Evolutionary conservation across 2,329 filamentous ascomycete species (phyloP).

Genomic region (Chaetomium olivaceum): DNA sequence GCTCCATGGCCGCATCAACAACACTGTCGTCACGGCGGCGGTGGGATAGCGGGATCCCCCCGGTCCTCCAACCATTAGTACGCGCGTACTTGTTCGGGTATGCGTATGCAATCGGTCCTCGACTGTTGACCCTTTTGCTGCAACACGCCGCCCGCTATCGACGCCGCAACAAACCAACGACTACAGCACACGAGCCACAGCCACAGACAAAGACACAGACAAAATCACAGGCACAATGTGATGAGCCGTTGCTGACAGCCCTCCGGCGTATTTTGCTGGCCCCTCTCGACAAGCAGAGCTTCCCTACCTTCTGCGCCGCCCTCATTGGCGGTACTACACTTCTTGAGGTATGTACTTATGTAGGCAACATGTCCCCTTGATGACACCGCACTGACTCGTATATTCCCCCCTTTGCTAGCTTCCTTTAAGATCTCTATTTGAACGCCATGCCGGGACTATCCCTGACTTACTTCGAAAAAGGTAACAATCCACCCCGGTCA

Average conservation of each 20-base stretch:
- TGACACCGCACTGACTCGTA: neutral
- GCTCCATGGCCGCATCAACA: slow-evolving; percentile 2
- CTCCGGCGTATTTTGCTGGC: slow-evolving; percentile 48
- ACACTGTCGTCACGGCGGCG: slow-evolving; percentile 3
- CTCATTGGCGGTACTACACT: slow-evolving; percentile 61
- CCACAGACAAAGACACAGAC: neutral
- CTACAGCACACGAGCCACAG: slow-evolving; percentile 6
- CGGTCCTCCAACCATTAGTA: slow-evolving; percentile 55
- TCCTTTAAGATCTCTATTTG: slow-evolving; percentile 37
- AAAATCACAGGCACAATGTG: neutral
- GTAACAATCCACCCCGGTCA: slow-evolving; percentile 34
- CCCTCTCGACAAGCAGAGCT: slow-evolving; percentile 57
- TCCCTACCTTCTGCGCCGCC: slow-evolving; percentile 63
- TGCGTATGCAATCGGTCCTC: slow-evolving; percentile 58
- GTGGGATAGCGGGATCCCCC: slow-evolving; percentile 44
- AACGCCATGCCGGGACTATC: slow-evolving; percentile 30
- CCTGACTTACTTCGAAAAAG: slow-evolving; percentile 37
- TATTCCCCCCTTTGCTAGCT: slow-evolving; percentile 31
- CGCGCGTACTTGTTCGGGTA: slow-evolving; percentile 64
- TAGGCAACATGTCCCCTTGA: neutral
- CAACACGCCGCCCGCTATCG: slow-evolving; percentile 48
- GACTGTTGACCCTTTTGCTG: slow-evolving; percentile 56
- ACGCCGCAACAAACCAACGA: slow-evolving; percentile 19
- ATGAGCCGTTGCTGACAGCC: slow-evolving; percentile 39
- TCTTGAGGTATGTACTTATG: slow-evolving; percentile 52